Conservation (phyloP, 2,329 filamentous ascomycete genomes). For the Tricladium varicosporioides region DNA sequence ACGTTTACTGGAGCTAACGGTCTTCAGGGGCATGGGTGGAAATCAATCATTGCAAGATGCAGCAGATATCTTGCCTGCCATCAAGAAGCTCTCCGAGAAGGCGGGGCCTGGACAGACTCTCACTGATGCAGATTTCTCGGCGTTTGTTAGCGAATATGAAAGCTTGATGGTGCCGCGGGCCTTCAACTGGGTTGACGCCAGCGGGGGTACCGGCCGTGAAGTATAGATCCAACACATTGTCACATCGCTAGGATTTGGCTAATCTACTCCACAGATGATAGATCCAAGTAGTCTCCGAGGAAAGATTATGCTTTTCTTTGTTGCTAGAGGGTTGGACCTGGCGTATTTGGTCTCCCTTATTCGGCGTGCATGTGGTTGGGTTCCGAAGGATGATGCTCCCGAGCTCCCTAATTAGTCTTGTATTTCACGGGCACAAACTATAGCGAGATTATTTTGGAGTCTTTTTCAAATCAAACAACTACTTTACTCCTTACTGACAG, state of each 20-base stretch:
- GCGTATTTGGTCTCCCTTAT: neutral
- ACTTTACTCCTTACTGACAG: too few relatives aligned
- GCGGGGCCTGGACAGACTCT: neutral
- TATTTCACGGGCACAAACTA: neutral
- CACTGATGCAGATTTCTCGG: neutral
- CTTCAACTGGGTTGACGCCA: neutral
- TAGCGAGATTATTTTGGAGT: neutral
- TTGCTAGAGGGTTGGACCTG: neutral
- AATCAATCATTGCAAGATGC: slow-evolving; percentile 24
- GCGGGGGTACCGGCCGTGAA: neutral
- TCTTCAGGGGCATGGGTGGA: slow-evolving; percentile 21
- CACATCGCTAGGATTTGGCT: neutral
- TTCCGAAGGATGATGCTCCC: neutral
- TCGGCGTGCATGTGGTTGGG: neutral
- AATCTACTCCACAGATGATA: neutral
- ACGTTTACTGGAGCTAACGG: neutral
- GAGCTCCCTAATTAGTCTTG: neutral
- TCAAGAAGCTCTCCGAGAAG: neutral
- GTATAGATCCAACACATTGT: neutral
- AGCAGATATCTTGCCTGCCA: slow-evolving; percentile 11
- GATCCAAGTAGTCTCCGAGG: neutral
- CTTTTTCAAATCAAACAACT: too few relatives aligned
- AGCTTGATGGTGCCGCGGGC: neutral
- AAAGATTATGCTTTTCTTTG: neutral
- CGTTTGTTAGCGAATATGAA: neutral